Base-by-base conservation (phyloP, 2,329 filamentous ascomycete species). In the Trichoderma lentiforme region DNA sequence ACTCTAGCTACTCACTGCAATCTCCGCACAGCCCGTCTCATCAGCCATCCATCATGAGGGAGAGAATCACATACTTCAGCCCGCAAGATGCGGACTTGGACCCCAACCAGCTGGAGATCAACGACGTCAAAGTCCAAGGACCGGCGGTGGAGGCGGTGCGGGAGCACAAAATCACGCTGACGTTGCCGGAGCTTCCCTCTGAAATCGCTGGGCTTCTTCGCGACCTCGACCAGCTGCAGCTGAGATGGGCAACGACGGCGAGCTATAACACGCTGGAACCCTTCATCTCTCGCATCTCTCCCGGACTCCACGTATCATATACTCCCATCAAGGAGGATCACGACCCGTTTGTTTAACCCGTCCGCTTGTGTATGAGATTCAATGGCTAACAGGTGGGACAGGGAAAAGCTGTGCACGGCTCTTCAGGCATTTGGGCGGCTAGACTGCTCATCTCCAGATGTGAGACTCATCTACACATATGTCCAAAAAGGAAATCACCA, bases 291-390 rank as follows among this genome's bases (percentile, higher is more conserved):
- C 88, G 92, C 72, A 81, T 94, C 15, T 90, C 93, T 2, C 91
- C 95, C 0, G 95, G 95, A 3, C 83, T 98, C 26, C 94, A 98
- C 83, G 84, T 94, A 30, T 92, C 92, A 76, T 94, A 91, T 79
- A 92, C 91, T 0, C 92, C 92, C 0, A 30, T 68, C 12, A 70
- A 69, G 30, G 56, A 73, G 51, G 56, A 51, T 6, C 51, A 69
- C n/a, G 71, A 72, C 47, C 65, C 65, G 71, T 72, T 63, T 32
- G 71, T 61, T 26, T 56, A n/a, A 4, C 39, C 24, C 18, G n/a
- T 5, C 3, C 14, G 1, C 3, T 8, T 26, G 15, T n/a, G 3
- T 15, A 34, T n/a, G 24, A 51, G n/a, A 66, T 5, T 73, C 21
- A 15, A 32, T 68, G 24, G 24, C 34, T 65, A 21, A 64, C n/a